phyloP scores from a whole-genome alignment of 495 filamentous ascomycete species.

The Annulohypoxylon nitens region DNA sequence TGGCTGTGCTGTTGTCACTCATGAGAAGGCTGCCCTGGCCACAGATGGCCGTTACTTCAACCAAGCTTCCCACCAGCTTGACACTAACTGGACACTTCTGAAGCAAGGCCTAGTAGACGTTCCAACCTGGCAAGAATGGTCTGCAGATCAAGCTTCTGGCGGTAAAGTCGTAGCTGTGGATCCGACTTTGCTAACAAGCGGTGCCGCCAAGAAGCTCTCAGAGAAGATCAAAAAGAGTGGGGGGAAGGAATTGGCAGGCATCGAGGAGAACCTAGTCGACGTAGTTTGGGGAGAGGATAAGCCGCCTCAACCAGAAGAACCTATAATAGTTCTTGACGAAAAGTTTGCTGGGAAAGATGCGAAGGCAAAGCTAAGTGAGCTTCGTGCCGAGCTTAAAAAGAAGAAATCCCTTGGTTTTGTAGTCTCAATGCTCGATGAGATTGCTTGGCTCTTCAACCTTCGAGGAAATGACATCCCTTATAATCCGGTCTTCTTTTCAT shows the following conservation, averaged over 20 bases:
- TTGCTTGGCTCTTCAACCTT: constrained; percentile 98
- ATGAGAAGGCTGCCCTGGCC: constrained; percentile 87
- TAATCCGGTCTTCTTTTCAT: constrained; percentile 99
- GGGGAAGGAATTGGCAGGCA: constrained; percentile 76
- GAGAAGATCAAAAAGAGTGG: constrained; percentile 91
- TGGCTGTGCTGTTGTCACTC: constrained; percentile 89
- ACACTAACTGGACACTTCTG: constrained; percentile 89
- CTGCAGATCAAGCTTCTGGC: constrained; percentile 82
- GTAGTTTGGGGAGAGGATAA: constrained; percentile 82
- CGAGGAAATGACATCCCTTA: constrained; percentile 97
- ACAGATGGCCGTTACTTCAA: constrained; percentile 99
- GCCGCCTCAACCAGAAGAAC: constrained; percentile 81
- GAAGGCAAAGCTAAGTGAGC: constrained; percentile 84
- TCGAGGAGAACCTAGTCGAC: constrained; percentile 88
- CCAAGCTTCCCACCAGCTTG: constrained; percentile 92
- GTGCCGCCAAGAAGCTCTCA: constrained; percentile 86
- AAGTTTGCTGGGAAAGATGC: constrained; percentile 88
- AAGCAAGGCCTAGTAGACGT: constrained; percentile 95
- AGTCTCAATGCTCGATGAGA: constrained; percentile 95
- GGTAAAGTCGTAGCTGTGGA: constrained; percentile 94
- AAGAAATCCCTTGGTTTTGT: constrained; percentile 91
- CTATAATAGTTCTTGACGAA: constrained; percentile 74
- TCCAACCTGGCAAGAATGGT: constrained; percentile 99
- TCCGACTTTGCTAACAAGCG: constrained; percentile 85
- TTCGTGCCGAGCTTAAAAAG: constrained; percentile 92